These are phyloP conservation scores for Suzukiozyma palmioleophila DNA, from an alignment of 1,139 yeast species.

Conservation along the genomic window DNA sequence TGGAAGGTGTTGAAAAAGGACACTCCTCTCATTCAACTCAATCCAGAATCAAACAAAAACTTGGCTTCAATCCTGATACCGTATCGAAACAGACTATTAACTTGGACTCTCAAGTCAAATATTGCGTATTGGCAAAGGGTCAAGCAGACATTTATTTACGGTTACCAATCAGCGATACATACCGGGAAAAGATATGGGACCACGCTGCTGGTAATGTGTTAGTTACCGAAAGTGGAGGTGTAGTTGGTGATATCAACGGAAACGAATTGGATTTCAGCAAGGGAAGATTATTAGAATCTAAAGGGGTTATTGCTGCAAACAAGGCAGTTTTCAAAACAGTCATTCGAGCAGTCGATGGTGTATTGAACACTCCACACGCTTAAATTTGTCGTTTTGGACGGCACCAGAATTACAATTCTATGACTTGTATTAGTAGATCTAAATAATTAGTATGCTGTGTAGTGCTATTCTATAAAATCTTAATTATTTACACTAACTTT, in stretches of 20 bases:
- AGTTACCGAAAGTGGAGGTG: slow-evolving; percentile 87
- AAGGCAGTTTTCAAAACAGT: slow-evolving; percentile 57
- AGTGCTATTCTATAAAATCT: background rate
- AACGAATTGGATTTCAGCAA: slow-evolving; percentile 74
- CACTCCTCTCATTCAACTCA: slow-evolving; percentile 95
- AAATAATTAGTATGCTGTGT: background rate
- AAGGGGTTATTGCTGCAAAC: slow-evolving; percentile 92
- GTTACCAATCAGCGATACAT: slow-evolving; percentile 69
- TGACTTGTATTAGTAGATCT: background rate
- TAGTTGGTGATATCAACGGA: slow-evolving; percentile 81
- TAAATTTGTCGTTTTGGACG: background rate
- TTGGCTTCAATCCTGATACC: slow-evolving; percentile 41
- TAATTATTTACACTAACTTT: slow-evolving; percentile 19
- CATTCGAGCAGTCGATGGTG: slow-evolving; percentile 49
- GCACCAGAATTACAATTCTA: background rate
- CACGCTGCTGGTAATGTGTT: slow-evolving; percentile 94
- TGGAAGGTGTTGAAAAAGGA: slow-evolving; percentile 96
- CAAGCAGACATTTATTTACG: slow-evolving; percentile 90
- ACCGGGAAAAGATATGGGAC: slow-evolving; percentile 97
- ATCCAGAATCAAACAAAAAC: slow-evolving; percentile 57
- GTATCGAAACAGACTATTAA: slow-evolving; percentile 56
- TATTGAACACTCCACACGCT: slow-evolving; percentile 11
- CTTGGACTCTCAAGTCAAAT: slow-evolving; percentile 93
- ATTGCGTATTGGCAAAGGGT: slow-evolving; percentile 86
- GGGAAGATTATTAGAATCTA: slow-evolving; percentile 75